These are phyloP conservation scores for Aspergillus cavernicola DNA, from an alignment of 495 filamentous ascomycete species.

Conservation along the genomic window DNA sequence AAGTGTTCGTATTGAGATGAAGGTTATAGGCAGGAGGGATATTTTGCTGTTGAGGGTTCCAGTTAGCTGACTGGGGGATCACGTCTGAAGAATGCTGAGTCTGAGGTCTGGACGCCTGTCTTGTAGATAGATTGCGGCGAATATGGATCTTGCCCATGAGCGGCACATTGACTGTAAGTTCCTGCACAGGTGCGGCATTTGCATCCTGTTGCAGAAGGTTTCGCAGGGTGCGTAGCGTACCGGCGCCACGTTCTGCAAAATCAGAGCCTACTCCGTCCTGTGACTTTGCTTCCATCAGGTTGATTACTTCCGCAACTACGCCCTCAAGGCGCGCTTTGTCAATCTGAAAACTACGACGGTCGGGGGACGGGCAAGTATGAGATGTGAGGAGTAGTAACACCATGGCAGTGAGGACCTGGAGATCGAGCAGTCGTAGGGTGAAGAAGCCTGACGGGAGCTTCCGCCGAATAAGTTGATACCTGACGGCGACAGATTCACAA, in stretches of 20 bases:
- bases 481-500: slow-evolving; percentile 20
- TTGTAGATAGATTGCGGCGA: slow-evolving; percentile 15
- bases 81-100: neutral
- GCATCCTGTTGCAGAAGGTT: slow-evolving; percentile 16
- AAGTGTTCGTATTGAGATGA: neutral
- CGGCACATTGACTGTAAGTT: slow-evolving; percentile 22
- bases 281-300: slow-evolving; percentile 16
- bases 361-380: slow-evolving; percentile 7
- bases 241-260: slow-evolving; percentile 15
- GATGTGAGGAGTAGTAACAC: slow-evolving; percentile 24
- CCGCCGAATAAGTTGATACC: slow-evolving; percentile 21
- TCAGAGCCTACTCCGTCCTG: slow-evolving; percentile 9
- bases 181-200: slow-evolving; percentile 1
- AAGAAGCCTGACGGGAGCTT: slow-evolving; percentile 27
- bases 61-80: neutral
- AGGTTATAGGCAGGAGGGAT: neutral
- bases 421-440: slow-evolving; percentile 23
- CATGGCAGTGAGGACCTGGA: slow-evolving; percentile 30
- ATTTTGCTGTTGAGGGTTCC: neutral
- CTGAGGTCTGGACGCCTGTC: neutral
- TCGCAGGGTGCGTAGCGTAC: slow-evolving; percentile 18
- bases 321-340: slow-evolving; percentile 8
- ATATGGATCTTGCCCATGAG: slow-evolving; percentile 25
- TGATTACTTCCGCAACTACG: slow-evolving; percentile 8
- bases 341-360: slow-evolving; percentile 11